Base-by-base conservation (phyloP, 2,329 filamentous ascomycete species). In the Periconia digitata region DNA sequence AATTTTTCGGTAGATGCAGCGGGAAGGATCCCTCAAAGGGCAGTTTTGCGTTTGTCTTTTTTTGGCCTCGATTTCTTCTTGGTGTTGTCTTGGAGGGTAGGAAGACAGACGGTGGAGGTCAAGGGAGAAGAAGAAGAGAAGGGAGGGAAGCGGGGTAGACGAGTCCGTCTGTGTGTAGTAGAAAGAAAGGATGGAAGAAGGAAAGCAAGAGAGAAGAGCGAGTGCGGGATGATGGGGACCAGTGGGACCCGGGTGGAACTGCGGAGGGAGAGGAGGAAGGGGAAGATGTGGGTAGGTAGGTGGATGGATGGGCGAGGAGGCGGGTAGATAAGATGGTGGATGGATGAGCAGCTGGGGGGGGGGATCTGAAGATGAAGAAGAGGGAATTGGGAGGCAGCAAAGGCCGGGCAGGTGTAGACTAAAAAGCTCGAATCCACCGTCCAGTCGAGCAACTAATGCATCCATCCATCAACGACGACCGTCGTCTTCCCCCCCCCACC, bases 401-500 rank as follows among this genome's bases (percentile, higher is more conserved):
- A 18, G 15, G 34, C 34, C 6, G 34, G 17, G 15, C 7, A n/a
- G 12, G 20, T 23, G 39, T 27, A 40, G 20, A 27, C 39, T 40
- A 40, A 27, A 27, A 17, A 40, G 18, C n/a, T n/a, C n/a, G n/a
- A n/a, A n/a, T n/a, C 27, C n/a, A 32, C 8, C 27, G 27, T 8
- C 27, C n/a, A 8, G n/a, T n/a, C n/a, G n/a, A n/a, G n/a, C n/a
- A n/a, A n/a, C n/a, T n/a, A n/a, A 32, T 32, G 27, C n/a, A 32
- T n/a, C 27, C n/a, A 32, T 32, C n/a, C n/a, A n/a, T n/a, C n/a
- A n/a, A n/a, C n/a, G n/a, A 8, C 18, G 15, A 7, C 16, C 42
- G 49, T 36, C 43, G 36, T 53, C 46, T 16, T 23, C 27, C 23
- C 42, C 40, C 20, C 29, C 39, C 41, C 42, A 15, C 24, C 12